Base-by-base conservation (phyloP, 129 eudicot genomes). In the Gnaphalium uliginosum region DNA sequence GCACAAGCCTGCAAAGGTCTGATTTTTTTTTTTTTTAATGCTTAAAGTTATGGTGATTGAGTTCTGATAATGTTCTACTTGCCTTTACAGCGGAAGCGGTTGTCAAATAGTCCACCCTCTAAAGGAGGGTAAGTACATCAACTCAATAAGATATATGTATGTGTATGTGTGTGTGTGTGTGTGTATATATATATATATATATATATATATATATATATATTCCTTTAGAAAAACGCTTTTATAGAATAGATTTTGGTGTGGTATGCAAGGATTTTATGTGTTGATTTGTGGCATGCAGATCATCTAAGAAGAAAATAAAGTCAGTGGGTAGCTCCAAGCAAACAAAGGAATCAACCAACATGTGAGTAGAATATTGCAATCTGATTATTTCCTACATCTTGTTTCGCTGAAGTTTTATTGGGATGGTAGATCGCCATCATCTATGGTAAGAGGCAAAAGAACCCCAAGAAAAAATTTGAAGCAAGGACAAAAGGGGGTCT, bases 401-500 rank as follows among this genome's bases (percentile, higher is more conserved):
- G 10, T 69, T 62, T 79, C 71, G 8, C 76, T 81, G 8, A 72
- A 54, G 62, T 83, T 58, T 73, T 60, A 66, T 75, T 75, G 76
- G 33, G 73, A 77, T 81, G 66, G 70, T 86, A 88, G 98, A 69
- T 85, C 90, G 61, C 80, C 87, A 41, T 65, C 89, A 26, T 84
- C 95, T 60, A 77, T 66, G 69, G 84, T 68, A 66, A 85, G 84
- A 84, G 85, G 90, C 68, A 90, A 93, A 77, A 82, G 91, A 83
- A 87, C 98, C 58, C 97, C 96, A 68, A 77, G 89, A 78, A 83
- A 88, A 76, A 88, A 85, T 75, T 56, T 82, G 75, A 88, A 82
- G 79, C 84, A 74, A 62, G 85, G 79, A 48, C 71, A 63, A 76
- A 86, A 81, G 58, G 78, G 79, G 32, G 71, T 48, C 17, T 73